A percentile compares a stretch with the other conserved stretches of the same genome.
phyloP scores from a whole-genome alignment of 331 rosid species.

The Quercus lobata region DNA sequence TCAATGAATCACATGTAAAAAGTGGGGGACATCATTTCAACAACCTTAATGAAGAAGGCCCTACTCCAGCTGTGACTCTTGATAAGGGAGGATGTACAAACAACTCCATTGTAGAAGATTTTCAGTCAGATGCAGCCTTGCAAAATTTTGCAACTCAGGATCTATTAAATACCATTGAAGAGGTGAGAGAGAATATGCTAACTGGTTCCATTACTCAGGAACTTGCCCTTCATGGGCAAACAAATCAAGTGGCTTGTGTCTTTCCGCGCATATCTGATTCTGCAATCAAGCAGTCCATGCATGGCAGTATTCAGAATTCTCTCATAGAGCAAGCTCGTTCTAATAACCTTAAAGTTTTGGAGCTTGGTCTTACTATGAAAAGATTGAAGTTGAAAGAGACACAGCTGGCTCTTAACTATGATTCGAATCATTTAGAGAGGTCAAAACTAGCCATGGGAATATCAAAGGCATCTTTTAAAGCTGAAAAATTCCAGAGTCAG shows the following conservation, averaged over 20 bases:
- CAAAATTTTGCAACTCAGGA: conserved; percentile 10
- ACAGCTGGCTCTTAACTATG: conserved; percentile 40
- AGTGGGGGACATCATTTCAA: conserved; percentile 22
- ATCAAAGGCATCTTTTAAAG: conserved; percentile 67
- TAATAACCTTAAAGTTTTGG: conserved; percentile 64
- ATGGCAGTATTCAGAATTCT: conserved; percentile 44
- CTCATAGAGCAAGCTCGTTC: conserved; percentile 64
- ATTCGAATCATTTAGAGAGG: conserved; percentile 56
- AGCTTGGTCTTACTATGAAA: conserved; percentile 50
- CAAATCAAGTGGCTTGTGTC: conserved; percentile 38
- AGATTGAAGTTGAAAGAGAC: conserved; percentile 53
- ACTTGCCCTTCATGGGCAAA: conserved; percentile 34
- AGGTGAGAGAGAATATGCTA: conserved; percentile 24
- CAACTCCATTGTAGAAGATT: conserved; percentile 26
- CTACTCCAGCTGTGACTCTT: conserved; percentile 17
- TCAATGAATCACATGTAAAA: conserved; percentile 45
- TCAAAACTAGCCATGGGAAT: conserved; percentile 57
- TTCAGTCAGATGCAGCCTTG: conserved; percentile 18
- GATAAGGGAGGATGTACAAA: conserved; percentile 26
- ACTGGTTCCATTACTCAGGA: conserved; percentile 28
- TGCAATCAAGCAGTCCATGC: conserved; percentile 20
- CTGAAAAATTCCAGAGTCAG: conserved; percentile 67
- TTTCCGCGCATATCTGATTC: conserved; percentile 30
- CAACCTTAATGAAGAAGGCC: conserved; percentile 20
- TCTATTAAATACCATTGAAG: conserved; percentile 28